Base-by-base conservation (phyloP, 192 early-diverging fungal species). In the Gaertneriomyces sp. region DNA sequence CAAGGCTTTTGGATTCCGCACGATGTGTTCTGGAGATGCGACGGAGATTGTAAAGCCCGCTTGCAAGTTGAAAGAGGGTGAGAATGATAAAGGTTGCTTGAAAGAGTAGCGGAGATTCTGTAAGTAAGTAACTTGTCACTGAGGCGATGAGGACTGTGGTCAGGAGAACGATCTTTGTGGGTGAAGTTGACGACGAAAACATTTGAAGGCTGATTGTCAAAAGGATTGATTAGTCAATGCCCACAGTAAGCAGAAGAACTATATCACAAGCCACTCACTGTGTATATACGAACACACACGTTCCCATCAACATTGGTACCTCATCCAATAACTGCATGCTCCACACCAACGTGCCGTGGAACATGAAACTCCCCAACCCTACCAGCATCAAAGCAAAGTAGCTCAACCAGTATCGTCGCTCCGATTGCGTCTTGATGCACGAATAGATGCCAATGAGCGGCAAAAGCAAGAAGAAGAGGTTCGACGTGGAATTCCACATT, bases 301-400 rank as follows among this genome's bases (percentile, higher is more conserved):
- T 75, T 3, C 39, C 58, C 12, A 50, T 20, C 14, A 73, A 71
- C 81, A 82, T 93, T 45, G 91, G 91, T 38, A 93, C 71, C 73
- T 93, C 91, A 73, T 93, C 91, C 58, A 84, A 70, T 52, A 91
- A 79, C 69, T 91, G 90, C 81, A 83, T 82, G 66, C 80, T 72
- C 60, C 84, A 89, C 54, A 78, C 70, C 42, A 93, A 72, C 6
- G 91, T 90, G 78, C 85, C 89, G 70, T 91, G 91, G 78, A 91
- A 90, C 20, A 81, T 70, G 76, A 87, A 90, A 54, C 85, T 87
- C 42, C 91, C 89, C 43, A 86, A 68, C 20, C 90, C 90, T 54
- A 93, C 79, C 6, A 89, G 47, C 12, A 85, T 63, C 55, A 91
- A 76, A 9, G 74, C 83, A 7, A 78, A 42, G 70, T 88, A 82